These are phyloP conservation scores for Suaeda aralocaspica DNA, from an alignment of 148 eudicot genomes.

Conservation along the genomic window DNA sequence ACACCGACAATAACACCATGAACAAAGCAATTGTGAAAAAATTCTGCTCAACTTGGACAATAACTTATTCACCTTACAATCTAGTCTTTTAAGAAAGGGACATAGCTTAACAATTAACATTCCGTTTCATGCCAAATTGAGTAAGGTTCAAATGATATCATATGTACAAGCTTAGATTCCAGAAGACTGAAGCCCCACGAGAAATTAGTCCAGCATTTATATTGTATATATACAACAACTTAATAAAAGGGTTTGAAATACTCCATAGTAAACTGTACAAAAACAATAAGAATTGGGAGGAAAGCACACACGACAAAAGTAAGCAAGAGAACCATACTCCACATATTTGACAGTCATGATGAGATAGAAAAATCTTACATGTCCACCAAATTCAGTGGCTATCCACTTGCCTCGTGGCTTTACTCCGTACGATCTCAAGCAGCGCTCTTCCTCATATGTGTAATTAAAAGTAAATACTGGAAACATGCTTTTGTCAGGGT, in stretches of 20 bases:
- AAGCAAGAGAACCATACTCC: neutral
- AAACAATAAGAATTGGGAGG: neutral
- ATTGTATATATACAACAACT: too few species aligned
- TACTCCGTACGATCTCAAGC: conserved; percentile 52
- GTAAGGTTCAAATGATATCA: too few species aligned
- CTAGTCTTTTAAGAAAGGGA: neutral
- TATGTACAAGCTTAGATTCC: neutral
- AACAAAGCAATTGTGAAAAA: too few species aligned
- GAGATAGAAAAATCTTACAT: conserved; percentile 39
- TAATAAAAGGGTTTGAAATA: too few species aligned
- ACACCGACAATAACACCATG: neutral
- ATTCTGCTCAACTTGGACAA: neutral
- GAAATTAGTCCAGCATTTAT: neutral
- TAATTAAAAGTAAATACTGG: conserved; percentile 51
- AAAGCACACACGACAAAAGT: neutral
- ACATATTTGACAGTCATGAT: neutral
- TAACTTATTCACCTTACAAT: neutral
- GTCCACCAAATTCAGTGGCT: conserved; percentile 91
- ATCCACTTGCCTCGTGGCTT: conserved; percentile 81
- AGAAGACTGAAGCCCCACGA: neutral
- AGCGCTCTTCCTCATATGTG: conserved; percentile 50
- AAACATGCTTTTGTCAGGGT: conserved; percentile 67
- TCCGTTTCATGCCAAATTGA: neutral
- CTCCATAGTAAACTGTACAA: too few species aligned
- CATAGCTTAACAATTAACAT: too few species aligned